These are phyloP conservation scores for Leishmania aethiopica DNA, from an alignment of 208 protist species.

Conservation along the genomic window DNA sequence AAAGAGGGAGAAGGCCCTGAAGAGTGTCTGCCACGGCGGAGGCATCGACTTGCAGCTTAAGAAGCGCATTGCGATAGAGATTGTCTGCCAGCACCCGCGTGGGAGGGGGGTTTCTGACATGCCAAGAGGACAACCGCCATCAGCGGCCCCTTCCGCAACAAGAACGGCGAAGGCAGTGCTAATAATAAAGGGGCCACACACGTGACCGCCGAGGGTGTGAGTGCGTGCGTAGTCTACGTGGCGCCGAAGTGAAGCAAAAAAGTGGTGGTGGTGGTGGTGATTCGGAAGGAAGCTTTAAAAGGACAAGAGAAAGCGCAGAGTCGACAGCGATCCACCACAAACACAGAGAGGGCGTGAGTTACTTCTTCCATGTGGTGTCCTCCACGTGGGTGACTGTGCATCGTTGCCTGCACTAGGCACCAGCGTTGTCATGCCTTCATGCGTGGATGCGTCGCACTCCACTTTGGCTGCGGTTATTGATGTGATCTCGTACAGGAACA, in stretches of 20 bases:
- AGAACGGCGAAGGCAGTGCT: neutral
- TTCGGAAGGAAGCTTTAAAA: neutral
- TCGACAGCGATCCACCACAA: neutral
- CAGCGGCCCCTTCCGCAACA: neutral
- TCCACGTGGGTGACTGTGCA: too few relatives aligned
- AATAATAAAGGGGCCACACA: neutral
- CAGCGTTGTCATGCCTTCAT: neutral
- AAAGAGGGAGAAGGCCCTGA: neutral
- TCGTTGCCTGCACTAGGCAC: too few relatives aligned
- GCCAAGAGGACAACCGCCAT: neutral
- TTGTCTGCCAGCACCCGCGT: neutral
- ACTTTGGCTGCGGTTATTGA: neutral
- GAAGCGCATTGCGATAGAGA: neutral
- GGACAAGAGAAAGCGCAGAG: neutral
- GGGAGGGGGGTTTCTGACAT: neutral
- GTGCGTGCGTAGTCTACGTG: neutral
- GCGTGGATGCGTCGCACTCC: neutral
- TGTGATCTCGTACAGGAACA: neutral
- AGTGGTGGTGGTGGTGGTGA: neutral
- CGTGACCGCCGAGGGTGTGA: too few relatives aligned
- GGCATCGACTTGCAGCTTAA: neutral
- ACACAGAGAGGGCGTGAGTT: neutral
- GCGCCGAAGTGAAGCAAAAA: neutral
- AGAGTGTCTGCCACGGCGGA: neutral
- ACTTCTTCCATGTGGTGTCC: neutral